These are phyloP conservation scores for Pseudogymnoascus sp. DNA, from an alignment of 2,329 filamentous ascomycete species.

Conservation along the genomic window DNA sequence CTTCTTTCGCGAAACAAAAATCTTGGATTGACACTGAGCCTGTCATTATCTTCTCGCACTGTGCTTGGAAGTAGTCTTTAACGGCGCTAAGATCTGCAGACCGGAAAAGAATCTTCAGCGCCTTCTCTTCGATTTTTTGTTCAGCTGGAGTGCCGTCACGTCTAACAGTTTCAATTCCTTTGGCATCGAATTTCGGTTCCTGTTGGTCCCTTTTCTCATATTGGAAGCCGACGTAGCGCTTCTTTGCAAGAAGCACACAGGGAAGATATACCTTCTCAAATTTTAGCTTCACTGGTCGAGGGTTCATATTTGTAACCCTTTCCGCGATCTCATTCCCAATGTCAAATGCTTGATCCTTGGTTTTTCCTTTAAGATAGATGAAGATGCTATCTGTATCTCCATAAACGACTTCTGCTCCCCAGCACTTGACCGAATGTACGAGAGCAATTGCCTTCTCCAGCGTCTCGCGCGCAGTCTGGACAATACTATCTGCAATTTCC, in stretches of 20 bases:
- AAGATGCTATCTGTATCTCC: slow-evolving; percentile 97
- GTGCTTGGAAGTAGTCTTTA: slow-evolving; percentile 80
- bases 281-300: slow-evolving; percentile 86
- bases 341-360: slow-evolving; percentile 78
- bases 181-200: slow-evolving; percentile 88
- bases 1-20: slow-evolving; percentile 91
- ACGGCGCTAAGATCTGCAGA: slow-evolving; percentile 83
- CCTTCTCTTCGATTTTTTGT: slow-evolving; percentile 93
- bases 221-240: slow-evolving; percentile 96
- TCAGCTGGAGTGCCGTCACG: slow-evolving; percentile 91
- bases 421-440: slow-evolving; percentile 78
- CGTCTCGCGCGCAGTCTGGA: slow-evolving; percentile 90
- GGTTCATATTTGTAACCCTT: slow-evolving; percentile 81
- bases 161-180: slow-evolving; percentile 95
- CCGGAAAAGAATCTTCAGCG: slow-evolving; percentile 79
- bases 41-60: slow-evolving; percentile 88
- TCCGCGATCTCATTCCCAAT: slow-evolving; percentile 89
- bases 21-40: slow-evolving; percentile 85
- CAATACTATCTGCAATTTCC: slow-evolving; percentile 96
- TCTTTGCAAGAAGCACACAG: slow-evolving; percentile 89
- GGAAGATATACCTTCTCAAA: slow-evolving; percentile 98
- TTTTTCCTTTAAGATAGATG: slow-evolving; percentile 78
- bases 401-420: slow-evolving; percentile 95
- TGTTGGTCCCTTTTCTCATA: slow-evolving; percentile 72
- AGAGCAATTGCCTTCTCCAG: slow-evolving; percentile 87